phyloP scores from a whole-genome alignment of 2,329 filamentous ascomycete species.

The Trichoderma asperellum region DNA sequence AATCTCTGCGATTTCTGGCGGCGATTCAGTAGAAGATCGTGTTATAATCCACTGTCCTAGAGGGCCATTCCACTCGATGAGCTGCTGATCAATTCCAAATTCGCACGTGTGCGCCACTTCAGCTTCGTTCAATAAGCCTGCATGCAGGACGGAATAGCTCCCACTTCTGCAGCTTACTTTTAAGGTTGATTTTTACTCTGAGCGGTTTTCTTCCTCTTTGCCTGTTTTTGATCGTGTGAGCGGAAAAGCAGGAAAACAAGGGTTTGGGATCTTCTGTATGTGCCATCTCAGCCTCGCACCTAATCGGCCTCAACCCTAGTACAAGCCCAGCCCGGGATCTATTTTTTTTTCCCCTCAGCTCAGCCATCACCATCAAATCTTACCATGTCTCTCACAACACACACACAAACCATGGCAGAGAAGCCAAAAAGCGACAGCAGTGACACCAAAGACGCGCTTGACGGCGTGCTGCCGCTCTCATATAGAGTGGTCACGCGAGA shows the following conservation, averaged over 20 bases:
- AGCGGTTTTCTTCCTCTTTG: background rate
- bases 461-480: constrained; percentile 61
- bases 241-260: background rate
- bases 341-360: background rate
- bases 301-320: background rate
- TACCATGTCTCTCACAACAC: constrained; percentile 31
- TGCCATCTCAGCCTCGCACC: background rate
- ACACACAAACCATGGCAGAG: constrained; percentile 26
- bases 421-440: constrained; percentile 7
- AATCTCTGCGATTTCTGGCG: background rate
- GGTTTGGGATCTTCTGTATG: background rate
- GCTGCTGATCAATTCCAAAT: constrained; percentile 23
- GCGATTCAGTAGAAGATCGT: constrained; percentile 6
- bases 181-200: constrained; percentile 24
- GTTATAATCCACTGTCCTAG: constrained; percentile 3
- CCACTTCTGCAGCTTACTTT: constrained; percentile 7
- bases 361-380: background rate
- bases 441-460: constrained; percentile 16
- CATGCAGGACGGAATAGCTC: background rate
- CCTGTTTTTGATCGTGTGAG: background rate
- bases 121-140: background rate
- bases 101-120: background rate
- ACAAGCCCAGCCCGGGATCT: background rate
- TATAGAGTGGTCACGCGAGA: constrained; percentile 58
- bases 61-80: background rate